Evolutionary conservation across 768 basidiomycete genomes (phyloP).

Genomic region (Lactifluus hygrophoroides): DNA sequence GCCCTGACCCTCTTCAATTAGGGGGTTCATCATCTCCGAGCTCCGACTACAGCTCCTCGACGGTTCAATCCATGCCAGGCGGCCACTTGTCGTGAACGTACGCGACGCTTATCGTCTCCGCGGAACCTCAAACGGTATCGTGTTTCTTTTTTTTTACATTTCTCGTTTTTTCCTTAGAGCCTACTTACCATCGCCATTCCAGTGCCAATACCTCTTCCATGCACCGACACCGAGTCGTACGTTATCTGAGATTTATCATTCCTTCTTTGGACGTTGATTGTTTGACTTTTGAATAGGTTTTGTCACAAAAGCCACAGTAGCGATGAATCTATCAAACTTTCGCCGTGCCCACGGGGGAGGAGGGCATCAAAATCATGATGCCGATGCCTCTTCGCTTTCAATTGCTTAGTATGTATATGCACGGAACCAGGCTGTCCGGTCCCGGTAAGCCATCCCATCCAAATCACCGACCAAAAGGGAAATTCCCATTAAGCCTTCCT

Average conservation of each 20-base stretch:
- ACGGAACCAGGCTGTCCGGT: neutral
- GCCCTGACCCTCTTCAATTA: neutral
- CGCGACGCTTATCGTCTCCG: neutral
- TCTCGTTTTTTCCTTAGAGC: neutral
- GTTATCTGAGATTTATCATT: neutral
- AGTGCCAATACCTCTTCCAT: neutral
- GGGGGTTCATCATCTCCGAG: neutral
- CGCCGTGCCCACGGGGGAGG: neutral
- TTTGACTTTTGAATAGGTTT: neutral
- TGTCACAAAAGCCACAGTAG: neutral
- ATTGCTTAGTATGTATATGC: neutral
- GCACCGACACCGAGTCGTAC: neutral
- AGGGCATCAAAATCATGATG: conserved; percentile 1
- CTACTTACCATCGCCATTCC: neutral
- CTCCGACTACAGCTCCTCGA: neutral
- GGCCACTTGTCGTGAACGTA: neutral
- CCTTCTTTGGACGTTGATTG: neutral
- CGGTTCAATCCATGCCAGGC: neutral
- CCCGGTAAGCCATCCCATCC: neutral
- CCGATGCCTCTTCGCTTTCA: neutral
- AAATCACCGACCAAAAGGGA: neutral
- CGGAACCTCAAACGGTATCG: neutral
- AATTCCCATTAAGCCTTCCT: neutral
- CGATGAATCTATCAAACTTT: neutral
- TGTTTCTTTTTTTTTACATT: neutral